phyloP scores from a whole-genome alignment of 306 rosid genomes.

The Cucurbita moschata region DNA sequence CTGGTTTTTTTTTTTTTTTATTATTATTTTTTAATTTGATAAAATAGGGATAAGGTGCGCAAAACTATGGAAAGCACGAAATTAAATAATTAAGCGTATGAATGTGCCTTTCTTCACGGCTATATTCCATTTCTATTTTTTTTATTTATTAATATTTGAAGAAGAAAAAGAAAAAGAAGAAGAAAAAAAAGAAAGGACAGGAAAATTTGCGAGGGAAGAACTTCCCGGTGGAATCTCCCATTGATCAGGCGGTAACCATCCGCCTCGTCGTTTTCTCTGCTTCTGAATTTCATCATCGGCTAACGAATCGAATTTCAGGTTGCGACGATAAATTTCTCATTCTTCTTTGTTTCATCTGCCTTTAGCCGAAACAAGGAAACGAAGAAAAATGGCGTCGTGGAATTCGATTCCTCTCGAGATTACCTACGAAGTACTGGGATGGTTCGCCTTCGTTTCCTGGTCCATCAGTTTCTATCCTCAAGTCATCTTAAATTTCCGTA shows the following conservation, averaged over 20 bases:
- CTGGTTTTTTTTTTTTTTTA: no score
- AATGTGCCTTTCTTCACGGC: neutral
- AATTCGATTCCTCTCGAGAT: constrained; percentile 52
- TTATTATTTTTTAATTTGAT: no score
- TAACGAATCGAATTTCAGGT: neutral
- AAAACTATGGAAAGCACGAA: neutral
- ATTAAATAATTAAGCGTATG: neutral
- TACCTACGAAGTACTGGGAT: constrained; percentile 52
- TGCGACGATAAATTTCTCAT: neutral
- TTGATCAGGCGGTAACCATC: neutral
- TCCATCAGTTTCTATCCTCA: constrained; percentile 75
- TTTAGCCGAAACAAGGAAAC: neutral
- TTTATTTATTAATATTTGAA: neutral
- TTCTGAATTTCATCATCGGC: neutral
- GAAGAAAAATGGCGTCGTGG: constrained; percentile 55
- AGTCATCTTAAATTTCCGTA: constrained; percentile 55
- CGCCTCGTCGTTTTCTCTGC: neutral
- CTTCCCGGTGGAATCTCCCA: neutral
- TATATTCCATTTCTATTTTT: neutral
- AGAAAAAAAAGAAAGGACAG: neutral
- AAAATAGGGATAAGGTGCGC: neutral
- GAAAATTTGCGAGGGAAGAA: no score
- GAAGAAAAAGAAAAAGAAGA: neutral
- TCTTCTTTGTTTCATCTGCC: neutral
- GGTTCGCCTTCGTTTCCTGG: constrained; percentile 64